These are phyloP conservation scores for Thelephora ganbajun DNA, from an alignment of 768 basidiomycete species.

Conservation along the genomic window DNA sequence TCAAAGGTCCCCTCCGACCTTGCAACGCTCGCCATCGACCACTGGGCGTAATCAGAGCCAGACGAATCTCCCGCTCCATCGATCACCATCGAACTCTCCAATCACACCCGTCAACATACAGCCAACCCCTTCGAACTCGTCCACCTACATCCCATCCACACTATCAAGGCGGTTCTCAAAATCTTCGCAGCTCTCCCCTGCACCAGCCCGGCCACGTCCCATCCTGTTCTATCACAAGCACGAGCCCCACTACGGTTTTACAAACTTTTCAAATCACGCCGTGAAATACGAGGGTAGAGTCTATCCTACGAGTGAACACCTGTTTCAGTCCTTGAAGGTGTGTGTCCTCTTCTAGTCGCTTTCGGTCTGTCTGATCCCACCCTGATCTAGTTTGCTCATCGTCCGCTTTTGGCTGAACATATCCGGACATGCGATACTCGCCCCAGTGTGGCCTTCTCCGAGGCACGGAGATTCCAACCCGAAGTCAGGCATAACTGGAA, in stretches of 20 bases:
- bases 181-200: not conserved
- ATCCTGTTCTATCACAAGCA: constrained; percentile 53
- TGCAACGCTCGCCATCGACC: too few relatives aligned
- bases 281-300: constrained; percentile 45
- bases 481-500: constrained; percentile 57
- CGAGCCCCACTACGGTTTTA: constrained; percentile 55
- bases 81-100: too few relatives aligned
- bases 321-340: constrained; percentile 54
- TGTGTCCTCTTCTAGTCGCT: not conserved
- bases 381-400: not conserved
- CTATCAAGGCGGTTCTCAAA: too few relatives aligned
- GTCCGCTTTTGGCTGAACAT: constrained; percentile 51
- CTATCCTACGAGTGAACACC: constrained; percentile 67
- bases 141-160: too few relatives aligned
- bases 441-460: constrained; percentile 54
- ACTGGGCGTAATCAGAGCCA: too few relatives aligned
- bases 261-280: constrained; percentile 58
- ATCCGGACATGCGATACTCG: constrained; percentile 49
- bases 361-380: not conserved
- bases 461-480: constrained; percentile 50
- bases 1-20: too few relatives aligned
- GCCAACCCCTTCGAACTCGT: too few relatives aligned
- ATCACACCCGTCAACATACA: too few relatives aligned
- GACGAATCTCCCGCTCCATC: too few relatives aligned
- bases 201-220: not conserved